phyloP scores from a whole-genome alignment of 2,329 filamentous ascomycete genomes.

The Talaromyces sp. region DNA sequence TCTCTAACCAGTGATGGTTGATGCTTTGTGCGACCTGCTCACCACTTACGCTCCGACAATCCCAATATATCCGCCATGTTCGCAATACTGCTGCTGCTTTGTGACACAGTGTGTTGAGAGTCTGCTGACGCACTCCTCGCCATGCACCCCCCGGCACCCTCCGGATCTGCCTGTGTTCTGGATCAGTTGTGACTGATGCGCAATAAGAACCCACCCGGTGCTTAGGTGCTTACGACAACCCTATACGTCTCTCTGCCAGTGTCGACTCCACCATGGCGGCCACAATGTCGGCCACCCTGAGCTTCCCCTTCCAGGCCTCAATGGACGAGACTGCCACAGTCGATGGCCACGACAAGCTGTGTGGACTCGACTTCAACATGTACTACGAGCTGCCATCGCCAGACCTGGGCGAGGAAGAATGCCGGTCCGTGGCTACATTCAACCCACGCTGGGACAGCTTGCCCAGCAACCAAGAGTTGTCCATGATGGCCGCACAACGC shows the following conservation, averaged over 20 bases:
- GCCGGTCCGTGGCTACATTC: neutral
- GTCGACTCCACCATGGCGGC: constrained; percentile 4
- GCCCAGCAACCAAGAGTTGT: neutral
- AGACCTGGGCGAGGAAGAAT: neutral
- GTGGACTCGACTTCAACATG: constrained; percentile 1
- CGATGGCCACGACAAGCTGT: neutral
- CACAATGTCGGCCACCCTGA: constrained; percentile 10
- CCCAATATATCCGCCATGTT: neutral
- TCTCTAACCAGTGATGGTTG: too few species aligned
- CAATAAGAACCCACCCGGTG: neutral
- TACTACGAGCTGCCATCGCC: neutral
- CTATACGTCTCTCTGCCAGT: neutral
- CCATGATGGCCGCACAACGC: neutral
- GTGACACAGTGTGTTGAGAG: neutral
- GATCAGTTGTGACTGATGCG: neutral
- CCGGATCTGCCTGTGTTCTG: neutral
- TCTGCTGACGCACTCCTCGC: neutral
- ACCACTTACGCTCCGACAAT: neutral
- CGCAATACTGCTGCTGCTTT: neutral
- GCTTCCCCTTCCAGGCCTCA: constrained; percentile 9
- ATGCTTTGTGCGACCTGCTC: too few species aligned
- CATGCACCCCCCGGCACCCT: neutral
- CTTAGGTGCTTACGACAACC: neutral
- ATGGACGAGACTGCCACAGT: neutral
- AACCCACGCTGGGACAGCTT: constrained; percentile 2